Evolutionary conservation across 1,139 yeast species (phyloP), one percentile per base, ranked within the genome.

Genomic region (Pichia sp.): DNA sequence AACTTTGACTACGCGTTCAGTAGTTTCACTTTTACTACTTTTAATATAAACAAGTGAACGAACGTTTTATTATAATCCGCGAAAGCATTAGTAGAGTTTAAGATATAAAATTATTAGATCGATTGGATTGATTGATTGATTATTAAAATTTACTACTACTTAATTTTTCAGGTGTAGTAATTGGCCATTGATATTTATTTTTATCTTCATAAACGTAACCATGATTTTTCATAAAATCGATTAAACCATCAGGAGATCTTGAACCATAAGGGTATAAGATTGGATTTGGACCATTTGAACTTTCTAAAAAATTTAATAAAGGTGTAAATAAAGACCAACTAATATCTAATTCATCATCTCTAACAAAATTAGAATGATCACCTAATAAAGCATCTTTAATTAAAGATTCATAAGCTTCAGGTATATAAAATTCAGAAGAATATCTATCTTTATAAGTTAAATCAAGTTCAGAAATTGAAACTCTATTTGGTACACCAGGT

Each of bases 291-390:
- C 76, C 83, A 31, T 77, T 63, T 34, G 75, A 69, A 35, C 80
- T 71, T 65, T 91, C 97, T 50, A 91, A 71, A 62, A 74, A 72
- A 48, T 89, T 68, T 60, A 93, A 73, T 52, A 93, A 69, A 17
- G 98, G 98, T 15, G 97, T 89, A 69, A 91, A 89, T 47, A 91
- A 68, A 55, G 74, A 72, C 99, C 99, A 91, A 46, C 94, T 81
- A 46, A 82, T 79, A 46, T 89, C 96, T 60, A 93, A 76, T 68
- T 91, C 99, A 62, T 91, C 99, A 61, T 89, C 97, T 68, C 98
- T 83, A 30, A 91, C 98, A 62, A 93, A 91, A 68, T 89, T 89
- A 46, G 97, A 83, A 67, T 91, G 98, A 65, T 89, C 95, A 45
- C 95, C 98, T 54, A 78, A 73, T 60, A 82, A 68, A 49, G 91